Base-by-base conservation (phyloP, 441 rosid species). In the Cnidoscolus chayamansa region DNA sequence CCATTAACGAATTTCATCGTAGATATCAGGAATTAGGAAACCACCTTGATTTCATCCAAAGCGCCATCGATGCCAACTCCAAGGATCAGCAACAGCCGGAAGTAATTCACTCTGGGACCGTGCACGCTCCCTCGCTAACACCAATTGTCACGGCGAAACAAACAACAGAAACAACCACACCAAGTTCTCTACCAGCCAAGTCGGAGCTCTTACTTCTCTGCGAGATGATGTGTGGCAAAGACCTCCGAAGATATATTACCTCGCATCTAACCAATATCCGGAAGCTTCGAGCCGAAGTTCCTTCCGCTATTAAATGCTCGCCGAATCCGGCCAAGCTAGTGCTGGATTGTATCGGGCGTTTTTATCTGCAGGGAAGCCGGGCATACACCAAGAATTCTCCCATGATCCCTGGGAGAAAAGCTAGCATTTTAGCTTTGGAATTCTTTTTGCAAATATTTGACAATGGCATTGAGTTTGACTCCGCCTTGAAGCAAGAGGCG, bases 331-430 rank as follows among this genome's bases (percentile, higher is more conserved):
- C 86, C 20, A 88, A 81, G 72, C 84, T 92, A 67, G 92, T 88
- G 51, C 70, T 90, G 71, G 96, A 92, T 6, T 86, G 90, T 76
- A 74, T 90, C 9, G 94, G 96, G 45, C 74, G 87, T 78, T 89
- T 90, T 76, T 88, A 80, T 67, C 57, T 83, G 19, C 89, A 86
- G 74, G 96, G 94, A 0, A 83, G 74, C 66, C 82, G 76, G 67
- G 93, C 96, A 0, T 89, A 77, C 53, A n/a, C 80, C 13, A 79
- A 83, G 63, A 67, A 78, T 31, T 85, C 89, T 11, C 89, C 79
- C 3, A 81, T 86, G 89, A 54, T 76, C 67, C n/a, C 82, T 15
- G 86, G 85, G 0, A 84, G 98, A 57, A 77, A 75, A 40, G 92
- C 89, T 31, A 85, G 87, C 43, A 80, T 88, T 76, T 76, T 90